Evolutionary conservation across 1,284 basidiomycete species (phyloP).

Genomic region (Takashimella tepidaria): DNA sequence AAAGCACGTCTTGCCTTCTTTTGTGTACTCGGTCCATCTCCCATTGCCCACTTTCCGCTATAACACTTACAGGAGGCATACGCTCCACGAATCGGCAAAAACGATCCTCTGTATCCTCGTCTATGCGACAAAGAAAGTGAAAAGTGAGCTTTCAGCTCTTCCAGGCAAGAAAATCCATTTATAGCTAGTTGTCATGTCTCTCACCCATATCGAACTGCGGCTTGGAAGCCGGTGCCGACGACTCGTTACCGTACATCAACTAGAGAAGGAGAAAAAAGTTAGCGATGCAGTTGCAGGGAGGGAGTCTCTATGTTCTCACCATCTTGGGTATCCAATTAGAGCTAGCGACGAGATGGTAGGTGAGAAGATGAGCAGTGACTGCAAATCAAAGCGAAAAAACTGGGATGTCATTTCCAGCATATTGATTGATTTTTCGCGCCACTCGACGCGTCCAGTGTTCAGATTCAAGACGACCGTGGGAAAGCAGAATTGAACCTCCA

Average conservation of each 20-base stretch:
- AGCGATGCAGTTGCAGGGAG: too few species aligned
- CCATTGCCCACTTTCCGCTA: neutral
- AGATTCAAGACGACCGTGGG: neutral
- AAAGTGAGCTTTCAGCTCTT: constrained; percentile 4
- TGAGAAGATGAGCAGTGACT: too few species aligned
- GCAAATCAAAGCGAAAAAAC: too few species aligned
- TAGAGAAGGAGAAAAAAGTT: too few species aligned
- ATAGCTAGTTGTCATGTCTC: constrained; percentile 10
- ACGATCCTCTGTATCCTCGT: constrained; percentile 62
- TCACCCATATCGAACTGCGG: constrained; percentile 45
- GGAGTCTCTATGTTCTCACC: too few species aligned
- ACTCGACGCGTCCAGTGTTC: neutral
- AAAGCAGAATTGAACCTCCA: neutral
- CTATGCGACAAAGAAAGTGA: constrained; percentile 32
- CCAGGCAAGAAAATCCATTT: neutral
- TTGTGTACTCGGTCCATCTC: neutral
- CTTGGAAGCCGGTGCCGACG: constrained; percentile 32
- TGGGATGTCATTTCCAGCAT: too few species aligned
- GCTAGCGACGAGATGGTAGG: too few species aligned
- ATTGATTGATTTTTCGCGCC: too few species aligned
- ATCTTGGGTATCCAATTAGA: too few species aligned
- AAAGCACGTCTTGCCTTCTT: neutral
- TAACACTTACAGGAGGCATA: constrained; percentile 52
- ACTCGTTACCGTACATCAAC: constrained; percentile 47
- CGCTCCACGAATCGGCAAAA: constrained; percentile 69